phyloP scores from a whole-genome alignment of 2,329 filamentous ascomycete genomes.

The Trichoderma sp. region DNA sequence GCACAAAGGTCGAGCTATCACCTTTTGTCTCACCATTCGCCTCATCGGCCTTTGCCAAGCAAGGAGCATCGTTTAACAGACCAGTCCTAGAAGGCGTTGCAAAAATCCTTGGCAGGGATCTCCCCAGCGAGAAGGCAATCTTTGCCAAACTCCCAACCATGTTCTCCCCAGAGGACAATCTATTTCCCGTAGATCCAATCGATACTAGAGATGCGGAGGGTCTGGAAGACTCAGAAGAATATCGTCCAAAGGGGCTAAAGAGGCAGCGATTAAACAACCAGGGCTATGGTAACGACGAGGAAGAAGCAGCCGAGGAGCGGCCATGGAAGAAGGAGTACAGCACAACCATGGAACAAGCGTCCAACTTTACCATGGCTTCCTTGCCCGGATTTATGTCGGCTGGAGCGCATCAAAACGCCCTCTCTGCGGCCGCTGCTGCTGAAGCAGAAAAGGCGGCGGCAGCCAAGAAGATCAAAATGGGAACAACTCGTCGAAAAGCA shows the following conservation, averaged over 20 bases:
- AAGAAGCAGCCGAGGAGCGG: slow-evolving; percentile 31
- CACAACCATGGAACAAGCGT: slow-evolving; percentile 63
- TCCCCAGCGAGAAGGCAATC: slow-evolving; percentile 58
- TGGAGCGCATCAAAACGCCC: slow-evolving; percentile 51
- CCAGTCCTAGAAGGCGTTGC: slow-evolving; percentile 66
- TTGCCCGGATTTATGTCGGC: slow-evolving; percentile 65
- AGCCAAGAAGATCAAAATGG: slow-evolving; percentile 25
- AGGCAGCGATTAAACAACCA: slow-evolving; percentile 32
- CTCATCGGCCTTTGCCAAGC: slow-evolving; percentile 48
- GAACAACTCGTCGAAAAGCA: slow-evolving; percentile 36
- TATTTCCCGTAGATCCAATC: slow-evolving; percentile 66
- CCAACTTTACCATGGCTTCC: slow-evolving; percentile 60
- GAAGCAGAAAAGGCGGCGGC: slow-evolving; percentile 24
- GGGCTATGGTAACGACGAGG: slow-evolving; percentile 20
- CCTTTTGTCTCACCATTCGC: slow-evolving; percentile 64
- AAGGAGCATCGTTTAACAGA: slow-evolving; percentile 70
- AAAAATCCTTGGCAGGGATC: slow-evolving; percentile 66
- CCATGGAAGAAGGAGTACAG: slow-evolving; percentile 48
- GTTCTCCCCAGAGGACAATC: slow-evolving; percentile 64
- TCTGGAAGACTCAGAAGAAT: slow-evolving; percentile 25
- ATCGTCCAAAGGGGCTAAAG: slow-evolving; percentile 32
- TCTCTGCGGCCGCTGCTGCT: slow-evolving; percentile 30
- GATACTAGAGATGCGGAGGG: slow-evolving; percentile 35
- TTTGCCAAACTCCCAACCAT: slow-evolving; percentile 54
- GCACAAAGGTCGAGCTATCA: slow-evolving; percentile 66